Conservation (phyloP, 768 basidiomycete genomes). For the Tulasnella sp. region DNA sequence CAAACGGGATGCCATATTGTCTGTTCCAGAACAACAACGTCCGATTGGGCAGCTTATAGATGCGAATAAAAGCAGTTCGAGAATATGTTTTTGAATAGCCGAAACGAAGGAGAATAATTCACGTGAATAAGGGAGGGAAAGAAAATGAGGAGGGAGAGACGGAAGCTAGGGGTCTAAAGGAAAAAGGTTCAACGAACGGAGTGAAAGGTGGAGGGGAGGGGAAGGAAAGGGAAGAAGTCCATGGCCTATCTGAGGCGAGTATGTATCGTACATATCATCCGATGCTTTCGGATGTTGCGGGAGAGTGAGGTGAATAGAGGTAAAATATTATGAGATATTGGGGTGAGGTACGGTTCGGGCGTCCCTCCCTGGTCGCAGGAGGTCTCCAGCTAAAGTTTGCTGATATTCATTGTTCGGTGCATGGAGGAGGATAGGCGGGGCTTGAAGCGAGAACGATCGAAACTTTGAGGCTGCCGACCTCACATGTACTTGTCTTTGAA, state of each 20-base stretch:
- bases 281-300: not conserved
- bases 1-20: not conserved
- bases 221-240: not conserved
- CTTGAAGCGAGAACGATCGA: too few species aligned
- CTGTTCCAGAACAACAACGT: not conserved
- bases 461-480: not conserved
- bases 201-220: not conserved
- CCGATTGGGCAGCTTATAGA: not conserved
- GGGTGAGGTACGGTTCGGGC: too few species aligned
- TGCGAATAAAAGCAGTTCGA: not conserved
- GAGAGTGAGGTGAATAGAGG: not conserved
- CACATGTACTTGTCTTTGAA: slow-evolving; percentile 75
- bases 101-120: slow-evolving; percentile 10
- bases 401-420: too few species aligned
- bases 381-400: too few species aligned
- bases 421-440: too few species aligned
- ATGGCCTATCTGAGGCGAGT: not conserved
- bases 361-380: too few species aligned
- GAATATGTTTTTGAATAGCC: not conserved
- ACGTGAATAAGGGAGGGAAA: not conserved
- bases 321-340: too few species aligned
- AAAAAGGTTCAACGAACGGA: not conserved
- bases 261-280: not conserved
- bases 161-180: not conserved
- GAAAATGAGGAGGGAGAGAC: not conserved